Base-by-base conservation (phyloP, 495 filamentous ascomycete species). In the Amniculicola lignicola region DNA sequence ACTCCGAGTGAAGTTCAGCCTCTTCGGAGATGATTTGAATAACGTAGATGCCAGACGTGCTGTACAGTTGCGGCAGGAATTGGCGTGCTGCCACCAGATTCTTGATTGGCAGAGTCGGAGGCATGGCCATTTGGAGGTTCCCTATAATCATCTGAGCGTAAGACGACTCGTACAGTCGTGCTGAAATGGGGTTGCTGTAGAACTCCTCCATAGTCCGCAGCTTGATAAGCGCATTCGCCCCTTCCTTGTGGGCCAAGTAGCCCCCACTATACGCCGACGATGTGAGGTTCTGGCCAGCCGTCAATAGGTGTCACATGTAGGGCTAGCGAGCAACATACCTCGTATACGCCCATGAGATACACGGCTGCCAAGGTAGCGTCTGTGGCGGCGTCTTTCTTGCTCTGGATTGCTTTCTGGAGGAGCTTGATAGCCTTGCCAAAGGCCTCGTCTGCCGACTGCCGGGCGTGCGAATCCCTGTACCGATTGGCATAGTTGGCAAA, bases 341-440 rank as follows among this genome's bases (percentile, higher is more conserved):
- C 59, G 14, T 46, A 62, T 10, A 62, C n/a, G 9, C 59, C 59
- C n/a, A 62, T 38, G 10, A 57, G 19, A 35, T 62, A 57, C 6
- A 52, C 51, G 3, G 52, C 14, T 18, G 29, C 24, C 5, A 62
- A 47, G 4, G 36, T 41, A n/a, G 47, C 39, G 23, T 62, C 51
- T 16, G 40, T 45, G 2, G 15, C 12, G 11, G 59, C 45, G 21
- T 57, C 38, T 3, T 33, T 35, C 7, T 24, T 31, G 24, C 57
- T 53, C 31, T 39, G 27, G 7, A 62, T 48, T 2, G 52, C 39
- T 19, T 29, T 24, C 23, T 57, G 59, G 4, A 62, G 40, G 4
- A 52, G 22, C 40, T 45, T 57, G 40, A 62, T 43, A 12, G 42
- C 52, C 29, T 52, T 62, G 12, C 52, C 59, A n/a, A 55, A 23